These are phyloP conservation scores for Cichorium intybus DNA, from an alignment of 140 eudicot genomes.

Conservation along the genomic window DNA sequence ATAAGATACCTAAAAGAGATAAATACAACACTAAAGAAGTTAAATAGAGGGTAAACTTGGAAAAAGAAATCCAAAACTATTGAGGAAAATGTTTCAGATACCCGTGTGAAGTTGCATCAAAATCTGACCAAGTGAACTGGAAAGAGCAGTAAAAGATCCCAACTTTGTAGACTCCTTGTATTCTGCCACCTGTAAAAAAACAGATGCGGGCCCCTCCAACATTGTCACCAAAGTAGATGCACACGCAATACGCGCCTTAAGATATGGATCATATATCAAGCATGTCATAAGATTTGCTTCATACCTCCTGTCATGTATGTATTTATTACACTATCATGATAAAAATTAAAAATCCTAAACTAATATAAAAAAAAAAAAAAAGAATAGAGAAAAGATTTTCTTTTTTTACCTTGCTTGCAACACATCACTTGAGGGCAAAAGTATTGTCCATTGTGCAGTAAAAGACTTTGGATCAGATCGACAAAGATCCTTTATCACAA, in stretches of 20 bases:
- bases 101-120: constrained; percentile 96
- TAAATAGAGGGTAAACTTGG: not conserved
- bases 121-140: constrained; percentile 93
- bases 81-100: constrained; percentile 20
- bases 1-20: constrained; percentile 58
- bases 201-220: constrained; percentile 89
- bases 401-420: constrained; percentile 73
- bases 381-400: not conserved
- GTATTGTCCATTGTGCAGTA: constrained; percentile 82
- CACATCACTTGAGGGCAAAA: constrained; percentile 92
- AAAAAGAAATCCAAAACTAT: constrained; percentile 2
- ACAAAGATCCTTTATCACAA: constrained; percentile 73
- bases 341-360: not conserved
- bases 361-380: not conserved
- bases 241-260: constrained; percentile 84
- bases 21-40: not conserved
- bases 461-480: constrained; percentile 83
- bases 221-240: constrained; percentile 73
- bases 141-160: constrained; percentile 86
- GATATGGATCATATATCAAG: constrained; percentile 82
- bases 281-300: constrained; percentile 91
- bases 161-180: constrained; percentile 61
- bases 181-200: constrained; percentile 93
- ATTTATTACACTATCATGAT: constrained; percentile 2
- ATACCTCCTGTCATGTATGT: constrained; percentile 57